phyloP scores from a whole-genome alignment of 2,329 filamentous ascomycete species.

The Diaporthe helianthi region DNA sequence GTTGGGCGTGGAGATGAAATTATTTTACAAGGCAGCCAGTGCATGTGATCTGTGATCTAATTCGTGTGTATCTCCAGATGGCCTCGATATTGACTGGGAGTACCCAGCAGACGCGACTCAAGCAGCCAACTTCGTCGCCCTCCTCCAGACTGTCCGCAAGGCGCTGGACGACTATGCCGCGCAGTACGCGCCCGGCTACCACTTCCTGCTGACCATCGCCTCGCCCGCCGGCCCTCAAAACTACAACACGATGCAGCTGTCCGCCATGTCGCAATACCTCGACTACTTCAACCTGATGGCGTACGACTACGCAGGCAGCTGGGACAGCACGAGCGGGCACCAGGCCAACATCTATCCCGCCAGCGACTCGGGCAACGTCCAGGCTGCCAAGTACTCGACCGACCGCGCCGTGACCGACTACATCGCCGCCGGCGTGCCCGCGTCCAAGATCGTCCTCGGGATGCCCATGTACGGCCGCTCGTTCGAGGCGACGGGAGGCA shows the following conservation, averaged over 20 bases:
- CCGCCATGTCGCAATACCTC: constrained; percentile 53
- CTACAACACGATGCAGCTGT: constrained; percentile 56
- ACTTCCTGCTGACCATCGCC: constrained; percentile 62
- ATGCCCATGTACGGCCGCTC: constrained; percentile 82
- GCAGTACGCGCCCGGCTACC: constrained; percentile 52
- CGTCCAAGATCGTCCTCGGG: constrained; percentile 75
- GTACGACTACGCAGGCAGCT: constrained; percentile 77
- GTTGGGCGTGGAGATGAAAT: accelerated
- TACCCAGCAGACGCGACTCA: constrained; percentile 48
- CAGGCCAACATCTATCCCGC: constrained; percentile 71
- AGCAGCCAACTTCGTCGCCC: constrained; percentile 52
- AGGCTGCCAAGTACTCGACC: constrained; percentile 73
- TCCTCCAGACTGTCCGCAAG: constrained; percentile 52
- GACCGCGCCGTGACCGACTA: constrained; percentile 72
- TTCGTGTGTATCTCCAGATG: constrained; percentile 47
- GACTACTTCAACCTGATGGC: constrained; percentile 72
- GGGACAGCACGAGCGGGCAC: constrained; percentile 70
- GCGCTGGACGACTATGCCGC: constrained; percentile 58
- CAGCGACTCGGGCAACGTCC: constrained; percentile 55
- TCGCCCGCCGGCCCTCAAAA: constrained; percentile 56
- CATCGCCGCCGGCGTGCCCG: constrained; percentile 64
- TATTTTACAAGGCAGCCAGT: neutral
- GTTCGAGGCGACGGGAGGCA: constrained; percentile 70
- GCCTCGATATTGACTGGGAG: constrained; percentile 54
- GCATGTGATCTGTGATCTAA: too few relatives aligned